Evolutionary conservation across 441 rosid genomes (phyloP), one percentile per base, ranked within the genome.

Genomic region (Pelargonium australe): DNA sequence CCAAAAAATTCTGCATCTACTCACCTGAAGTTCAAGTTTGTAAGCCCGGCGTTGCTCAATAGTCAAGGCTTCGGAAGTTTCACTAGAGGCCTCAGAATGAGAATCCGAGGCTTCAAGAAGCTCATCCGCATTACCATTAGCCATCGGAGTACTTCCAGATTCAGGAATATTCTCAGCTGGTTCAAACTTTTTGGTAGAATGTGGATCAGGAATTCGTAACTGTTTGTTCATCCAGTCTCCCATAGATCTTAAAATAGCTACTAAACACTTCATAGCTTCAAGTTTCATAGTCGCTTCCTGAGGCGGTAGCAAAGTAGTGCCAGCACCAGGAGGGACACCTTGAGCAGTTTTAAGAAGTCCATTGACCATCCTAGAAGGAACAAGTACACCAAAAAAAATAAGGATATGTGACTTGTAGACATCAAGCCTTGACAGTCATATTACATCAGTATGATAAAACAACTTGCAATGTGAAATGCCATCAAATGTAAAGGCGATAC

Each of bases 341-440:
- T 91, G 98, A 69, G 98, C 99, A 69, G 98, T 92, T 88, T 95
- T 95, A 72, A 92, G 97, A 78, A 95, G 98, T 78, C 99, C 99
- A 80, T 89, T 95, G 79, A 95, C 98, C 98, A 95, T 87, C 83
- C 98, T 95, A 84, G 63, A 78, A 68, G 70, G 72, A 9, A 9
- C 23, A 45, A 45, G 49, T n/a, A 70, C 57, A 63, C 67, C 63
- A 20, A 20, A 58, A 72, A 62, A 55, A 66, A 65, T n/a, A 73
- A 68, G 68, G 65, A 55, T 23, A 20, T 7, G 28, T 45, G 12
- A 68, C 31, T 4, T 20, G 23, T 63, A 2, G 51, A 64, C 57
- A 47, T 63, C 66, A 19, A 61, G 68, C 67, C 19, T 70, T 69
- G 69, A 43, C 67, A 74, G 73, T 72, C 55, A 63, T 49, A 9